phyloP scores from a whole-genome alignment of 2,329 filamentous ascomycete genomes.

The Elsinoe necatrix region DNA sequence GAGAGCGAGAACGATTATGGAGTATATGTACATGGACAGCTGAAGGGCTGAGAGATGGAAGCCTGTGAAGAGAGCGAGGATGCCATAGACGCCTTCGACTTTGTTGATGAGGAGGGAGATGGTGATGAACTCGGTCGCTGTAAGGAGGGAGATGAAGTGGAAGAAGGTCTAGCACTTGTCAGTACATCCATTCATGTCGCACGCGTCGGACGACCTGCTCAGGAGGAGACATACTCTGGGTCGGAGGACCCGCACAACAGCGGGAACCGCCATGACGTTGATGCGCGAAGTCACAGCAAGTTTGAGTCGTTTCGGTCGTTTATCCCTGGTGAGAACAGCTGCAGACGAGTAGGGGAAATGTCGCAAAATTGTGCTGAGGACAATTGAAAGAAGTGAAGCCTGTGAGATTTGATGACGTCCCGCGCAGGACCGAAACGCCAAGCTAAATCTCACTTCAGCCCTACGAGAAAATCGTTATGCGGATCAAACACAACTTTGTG shows the following conservation, averaged over 20 bases:
- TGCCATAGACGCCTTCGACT: conserved; percentile 78
- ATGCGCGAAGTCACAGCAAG: no score
- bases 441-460: conserved; percentile 2
- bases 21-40: conserved; percentile 87
- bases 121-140: conserved; percentile 76
- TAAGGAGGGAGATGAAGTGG: conserved; percentile 76
- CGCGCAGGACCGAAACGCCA: neutral
- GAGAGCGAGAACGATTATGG: conserved; percentile 59
- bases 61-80: conserved; percentile 81
- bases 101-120: conserved; percentile 85
- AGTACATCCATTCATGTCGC: neutral
- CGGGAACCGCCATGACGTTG: conserved; percentile 11
- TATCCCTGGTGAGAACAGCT: no score
- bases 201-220: neutral
- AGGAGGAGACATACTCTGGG: neutral
- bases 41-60: conserved; percentile 75
- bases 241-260: conserved; percentile 3
- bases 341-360: no score
- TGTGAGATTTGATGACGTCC: conserved; percentile 11
- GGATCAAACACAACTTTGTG: conserved; percentile 1
- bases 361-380: neutral
- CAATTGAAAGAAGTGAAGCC: neutral
- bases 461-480: neutral
- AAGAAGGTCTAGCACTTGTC: conserved; percentile 60
- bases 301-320: no score